Evolutionary conservation across 495 filamentous ascomycete species (phyloP).

Genomic region (Aspergillus carlsbadensis): DNA sequence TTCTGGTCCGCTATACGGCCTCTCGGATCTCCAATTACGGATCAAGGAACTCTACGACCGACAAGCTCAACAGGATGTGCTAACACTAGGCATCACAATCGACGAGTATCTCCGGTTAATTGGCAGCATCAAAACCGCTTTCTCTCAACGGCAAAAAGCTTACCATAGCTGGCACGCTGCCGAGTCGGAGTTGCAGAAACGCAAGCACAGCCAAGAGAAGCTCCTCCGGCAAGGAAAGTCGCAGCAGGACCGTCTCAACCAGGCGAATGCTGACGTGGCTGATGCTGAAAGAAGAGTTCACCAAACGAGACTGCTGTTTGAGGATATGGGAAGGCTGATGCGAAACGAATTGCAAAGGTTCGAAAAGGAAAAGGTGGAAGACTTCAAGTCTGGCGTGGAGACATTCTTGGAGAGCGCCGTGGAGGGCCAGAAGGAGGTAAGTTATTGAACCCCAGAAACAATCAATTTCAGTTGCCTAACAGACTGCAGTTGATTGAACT

Average conservation of each 20-base stretch:
- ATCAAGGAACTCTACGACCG: slow-evolving; percentile 94
- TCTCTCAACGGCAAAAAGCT: slow-evolving; percentile 88
- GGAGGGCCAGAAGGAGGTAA: slow-evolving; percentile 97
- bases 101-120: slow-evolving; percentile 98
- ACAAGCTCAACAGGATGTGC: slow-evolving; percentile 94
- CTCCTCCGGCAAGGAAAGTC: slow-evolving; percentile 87
- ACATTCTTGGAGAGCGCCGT: slow-evolving; percentile 95
- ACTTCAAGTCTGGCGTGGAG: slow-evolving; percentile 97
- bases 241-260: slow-evolving; percentile 91
- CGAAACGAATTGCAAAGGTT: slow-evolving; percentile 87
- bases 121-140: slow-evolving; percentile 87
- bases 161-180: slow-evolving; percentile 90
- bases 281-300: slow-evolving; percentile 95
- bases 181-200: slow-evolving; percentile 84
- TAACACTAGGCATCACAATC: slow-evolving; percentile 94
- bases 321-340: slow-evolving; percentile 97
- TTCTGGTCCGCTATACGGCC: slow-evolving; percentile 80
- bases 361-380: slow-evolving; percentile 96
- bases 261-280: slow-evolving; percentile 84
- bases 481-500: slow-evolving; percentile 82
- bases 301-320: slow-evolving; percentile 83
- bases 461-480: slow-evolving; percentile 19
- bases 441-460: slow-evolving; percentile 17
- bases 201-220: slow-evolving; percentile 84
- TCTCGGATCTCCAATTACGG: slow-evolving; percentile 89